Percentiles rank a stretch among this genome's conserved stretches.
Evolutionary conservation across 2,329 filamentous ascomycete species (phyloP).

Genomic region (Penicillium sp.): DNA sequence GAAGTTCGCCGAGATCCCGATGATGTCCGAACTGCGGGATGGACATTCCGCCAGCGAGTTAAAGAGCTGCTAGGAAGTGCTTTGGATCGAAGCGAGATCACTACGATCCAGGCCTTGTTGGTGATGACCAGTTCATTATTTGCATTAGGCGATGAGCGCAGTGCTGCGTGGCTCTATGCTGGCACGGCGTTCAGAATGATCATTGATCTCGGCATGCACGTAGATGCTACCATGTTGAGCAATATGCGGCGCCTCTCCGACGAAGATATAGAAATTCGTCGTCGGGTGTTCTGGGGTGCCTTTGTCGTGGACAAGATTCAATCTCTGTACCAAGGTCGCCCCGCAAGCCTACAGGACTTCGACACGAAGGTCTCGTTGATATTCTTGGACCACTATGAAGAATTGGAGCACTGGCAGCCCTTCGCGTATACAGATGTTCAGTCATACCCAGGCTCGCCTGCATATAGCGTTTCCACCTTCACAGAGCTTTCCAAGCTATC

Average conservation of each 20-base stretch:
- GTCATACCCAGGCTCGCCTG: slow-evolving; percentile 37
- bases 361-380: slow-evolving; percentile 53
- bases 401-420: slow-evolving; percentile 57
- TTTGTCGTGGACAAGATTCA: slow-evolving; percentile 57
- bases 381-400: slow-evolving; percentile 49
- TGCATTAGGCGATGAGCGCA: slow-evolving; percentile 56
- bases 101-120: slow-evolving; percentile 59
- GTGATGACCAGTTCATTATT: slow-evolving; percentile 58
- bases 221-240: slow-evolving; percentile 29
- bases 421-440: slow-evolving; percentile 43
- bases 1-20: slow-evolving; percentile 52
- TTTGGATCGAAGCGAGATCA: slow-evolving; percentile 56
- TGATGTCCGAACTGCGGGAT: slow-evolving; percentile 55
- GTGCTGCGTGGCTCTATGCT: slow-evolving; percentile 58
- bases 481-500: slow-evolving; percentile 47
- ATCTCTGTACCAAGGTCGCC: slow-evolving; percentile 59
- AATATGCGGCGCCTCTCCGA: slow-evolving; percentile 26
- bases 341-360: slow-evolving; percentile 48
- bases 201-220: slow-evolving; percentile 56
- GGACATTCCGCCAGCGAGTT: slow-evolving; percentile 53
- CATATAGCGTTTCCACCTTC: slow-evolving; percentile 42
- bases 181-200: slow-evolving; percentile 59
- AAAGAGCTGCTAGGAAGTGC: slow-evolving; percentile 52
- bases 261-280: slow-evolving; percentile 35
- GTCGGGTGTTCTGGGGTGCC: slow-evolving; percentile 41